These are phyloP conservation scores for Capsella bursapastoris DNA, from an alignment of 345 rosid genomes.

Conservation along the genomic window DNA sequence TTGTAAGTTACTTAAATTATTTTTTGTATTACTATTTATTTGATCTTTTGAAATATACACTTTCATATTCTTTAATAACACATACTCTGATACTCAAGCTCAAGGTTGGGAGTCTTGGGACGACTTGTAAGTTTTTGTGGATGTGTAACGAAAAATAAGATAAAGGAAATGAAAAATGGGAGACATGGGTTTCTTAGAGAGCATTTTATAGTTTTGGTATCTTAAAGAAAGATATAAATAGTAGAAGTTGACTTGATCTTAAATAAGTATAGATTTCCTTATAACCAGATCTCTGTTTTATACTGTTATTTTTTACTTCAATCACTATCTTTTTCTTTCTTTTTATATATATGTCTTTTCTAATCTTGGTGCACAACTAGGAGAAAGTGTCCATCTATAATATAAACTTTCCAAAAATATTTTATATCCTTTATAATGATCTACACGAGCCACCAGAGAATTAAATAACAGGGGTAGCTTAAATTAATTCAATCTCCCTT, in stretches of 20 bases:
- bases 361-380: slow-evolving; percentile 13
- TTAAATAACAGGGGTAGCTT: slow-evolving; percentile 8
- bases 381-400: slow-evolving; percentile 16
- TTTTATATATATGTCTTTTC: neutral
- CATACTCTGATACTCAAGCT: neutral
- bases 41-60: slow-evolving; percentile 6
- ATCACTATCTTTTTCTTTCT: slow-evolving; percentile 30
- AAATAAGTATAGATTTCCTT: neutral
- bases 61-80: neutral
- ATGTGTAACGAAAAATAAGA: slow-evolving; percentile 13
- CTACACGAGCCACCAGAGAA: slow-evolving; percentile 28
- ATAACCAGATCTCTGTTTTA: slow-evolving; percentile 7
- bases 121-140: slow-evolving; percentile 11
- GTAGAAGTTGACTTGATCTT: slow-evolving; percentile 33
- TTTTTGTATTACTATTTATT: slow-evolving; percentile 13
- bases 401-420: slow-evolving; percentile 15
- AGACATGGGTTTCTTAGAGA: neutral
- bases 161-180: neutral
- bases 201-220: neutral
- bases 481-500: slow-evolving; percentile 6
- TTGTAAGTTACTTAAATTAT: slow-evolving; percentile 21
- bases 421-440: slow-evolving; percentile 3
- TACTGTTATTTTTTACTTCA: slow-evolving; percentile 8
- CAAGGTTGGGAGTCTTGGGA: neutral
- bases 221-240: neutral